Evolutionary conservation across 2,329 filamentous ascomycete genomes (phyloP).

Genomic region (Uncinocarpus reesii): DNA sequence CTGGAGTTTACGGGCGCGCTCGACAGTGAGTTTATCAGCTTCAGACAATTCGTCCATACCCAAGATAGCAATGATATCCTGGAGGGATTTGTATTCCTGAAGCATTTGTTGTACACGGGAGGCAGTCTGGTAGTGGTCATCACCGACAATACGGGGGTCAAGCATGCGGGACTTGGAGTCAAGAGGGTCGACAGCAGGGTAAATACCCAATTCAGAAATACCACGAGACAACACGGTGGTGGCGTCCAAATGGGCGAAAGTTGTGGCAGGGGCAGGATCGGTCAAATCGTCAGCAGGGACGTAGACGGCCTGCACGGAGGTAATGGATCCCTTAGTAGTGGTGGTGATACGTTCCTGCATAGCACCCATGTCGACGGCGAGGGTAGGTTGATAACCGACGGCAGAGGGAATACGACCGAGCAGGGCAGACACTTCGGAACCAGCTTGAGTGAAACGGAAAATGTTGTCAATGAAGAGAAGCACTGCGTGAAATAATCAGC

Average conservation of each 20-base stretch:
- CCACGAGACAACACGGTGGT: conserved; percentile 99
- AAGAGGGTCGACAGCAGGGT: conserved; percentile 98
- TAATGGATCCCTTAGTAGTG: conserved; percentile 98
- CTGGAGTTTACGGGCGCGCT: conserved; percentile 99
- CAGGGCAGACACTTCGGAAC: conserved; percentile 99
- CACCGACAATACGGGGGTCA: conserved; percentile 94
- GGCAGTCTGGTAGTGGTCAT: conserved; percentile 95
- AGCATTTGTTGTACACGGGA: conserved; percentile 97
- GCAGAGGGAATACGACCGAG: conserved; percentile 99
- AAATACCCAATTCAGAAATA: conserved; percentile 99
- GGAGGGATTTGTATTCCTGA: conserved; percentile 99
- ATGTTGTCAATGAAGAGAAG: conserved; percentile 99
- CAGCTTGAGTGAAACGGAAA: conserved; percentile 99
- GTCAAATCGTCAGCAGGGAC: conserved; percentile 99
- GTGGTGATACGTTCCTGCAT: conserved; percentile 99
- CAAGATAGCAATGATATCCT: conserved; percentile 99
- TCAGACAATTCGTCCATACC: conserved; percentile 99
- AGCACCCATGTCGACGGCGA: conserved; percentile 95
- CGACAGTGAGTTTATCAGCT: conserved; percentile 98
- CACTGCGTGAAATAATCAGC: conserved; percentile 45
- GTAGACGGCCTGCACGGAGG: conserved; percentile 99
- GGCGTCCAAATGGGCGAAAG: conserved; percentile 99
- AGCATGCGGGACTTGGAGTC: conserved; percentile 99
- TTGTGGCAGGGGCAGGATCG: conserved; percentile 97
- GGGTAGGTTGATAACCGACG: conserved; percentile 99